phyloP scores from a whole-genome alignment of 2,329 filamentous ascomycete species.

The Phoma sp. region DNA sequence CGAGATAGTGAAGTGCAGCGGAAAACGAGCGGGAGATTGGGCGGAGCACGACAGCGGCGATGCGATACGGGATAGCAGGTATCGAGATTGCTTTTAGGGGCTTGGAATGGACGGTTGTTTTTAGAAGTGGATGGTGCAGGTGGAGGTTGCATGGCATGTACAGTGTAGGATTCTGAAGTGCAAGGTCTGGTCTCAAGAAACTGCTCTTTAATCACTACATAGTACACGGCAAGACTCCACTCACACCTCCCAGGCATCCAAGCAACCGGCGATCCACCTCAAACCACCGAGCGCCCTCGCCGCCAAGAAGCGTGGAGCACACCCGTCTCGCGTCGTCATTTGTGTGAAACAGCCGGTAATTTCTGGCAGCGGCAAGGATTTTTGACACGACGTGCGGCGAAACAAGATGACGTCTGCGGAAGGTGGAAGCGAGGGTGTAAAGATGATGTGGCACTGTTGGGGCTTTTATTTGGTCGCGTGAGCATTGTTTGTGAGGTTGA shows the following conservation, averaged over 20 bases:
- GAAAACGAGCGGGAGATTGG: slow-evolving; percentile 14
- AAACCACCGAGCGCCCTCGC: slow-evolving; percentile 12
- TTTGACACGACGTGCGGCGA: slow-evolving; percentile 15
- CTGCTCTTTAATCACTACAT: too few species aligned
- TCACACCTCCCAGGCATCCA: neutral
- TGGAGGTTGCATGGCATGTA: too few species aligned
- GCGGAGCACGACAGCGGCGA: neutral
- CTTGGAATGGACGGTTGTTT: neutral
- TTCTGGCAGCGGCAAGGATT: slow-evolving; percentile 23
- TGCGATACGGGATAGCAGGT: neutral
- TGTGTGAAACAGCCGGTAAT: slow-evolving; percentile 32
- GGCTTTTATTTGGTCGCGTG: slow-evolving; percentile 4
- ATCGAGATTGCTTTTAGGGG: slow-evolving; percentile 6
- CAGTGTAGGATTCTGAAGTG: too few species aligned
- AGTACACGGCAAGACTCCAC: slow-evolving; percentile 2
- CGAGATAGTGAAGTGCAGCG: slow-evolving; percentile 18
- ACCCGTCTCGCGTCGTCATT: slow-evolving; percentile 17
- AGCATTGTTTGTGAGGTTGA: neutral
- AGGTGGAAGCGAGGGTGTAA: neutral
- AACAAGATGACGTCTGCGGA: slow-evolving; percentile 2
- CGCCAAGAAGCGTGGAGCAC: slow-evolving; percentile 3
- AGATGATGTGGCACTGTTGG: slow-evolving; percentile 1
- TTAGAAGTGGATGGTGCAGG: too few species aligned
- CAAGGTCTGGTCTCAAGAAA: too few species aligned
- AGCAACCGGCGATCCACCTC: neutral